These are phyloP conservation scores for Suillus occidentalis DNA, from an alignment of 768 basidiomycete genomes.

Conservation along the genomic window DNA sequence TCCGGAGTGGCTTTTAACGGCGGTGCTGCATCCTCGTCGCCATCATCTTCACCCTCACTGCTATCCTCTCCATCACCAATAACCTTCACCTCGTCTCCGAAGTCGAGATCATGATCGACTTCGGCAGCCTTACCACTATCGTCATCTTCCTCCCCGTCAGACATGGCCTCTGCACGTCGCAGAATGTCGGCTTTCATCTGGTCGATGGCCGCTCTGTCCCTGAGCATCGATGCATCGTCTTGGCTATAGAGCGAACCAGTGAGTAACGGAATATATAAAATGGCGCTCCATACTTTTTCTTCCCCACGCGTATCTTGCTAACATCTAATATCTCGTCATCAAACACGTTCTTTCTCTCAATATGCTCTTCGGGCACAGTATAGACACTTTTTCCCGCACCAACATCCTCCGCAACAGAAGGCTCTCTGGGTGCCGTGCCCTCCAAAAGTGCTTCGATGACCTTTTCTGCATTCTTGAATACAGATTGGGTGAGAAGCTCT, in stretches of 20 bases:
- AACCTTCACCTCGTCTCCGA: slow-evolving; percentile 51
- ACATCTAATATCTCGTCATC: slow-evolving; percentile 73
- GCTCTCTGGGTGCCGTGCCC: slow-evolving; percentile 55
- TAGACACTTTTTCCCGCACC: neutral
- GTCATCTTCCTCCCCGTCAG: slow-evolving; percentile 65
- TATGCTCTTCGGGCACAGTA: slow-evolving; percentile 13
- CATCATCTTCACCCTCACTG: slow-evolving; percentile 37
- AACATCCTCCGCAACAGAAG: slow-evolving; percentile 23
- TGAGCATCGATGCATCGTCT: slow-evolving; percentile 43
- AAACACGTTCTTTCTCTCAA: slow-evolving; percentile 70
- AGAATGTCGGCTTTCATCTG: slow-evolving; percentile 85
- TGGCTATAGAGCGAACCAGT: slow-evolving; percentile 34
- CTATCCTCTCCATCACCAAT: slow-evolving; percentile 59
- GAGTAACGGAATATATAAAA: slow-evolving; percentile 10
- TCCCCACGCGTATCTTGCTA: slow-evolving; percentile 58
- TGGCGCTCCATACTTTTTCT: slow-evolving; percentile 50
- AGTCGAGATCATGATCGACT: slow-evolving; percentile 55
- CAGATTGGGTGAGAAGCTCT: slow-evolving; percentile 50
- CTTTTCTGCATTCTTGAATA: slow-evolving; percentile 53
- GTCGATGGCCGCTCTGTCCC: slow-evolving; percentile 61
- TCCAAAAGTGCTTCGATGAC: slow-evolving; percentile 76
- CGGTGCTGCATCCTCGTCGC: slow-evolving; percentile 25
- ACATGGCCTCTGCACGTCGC: slow-evolving; percentile 67
- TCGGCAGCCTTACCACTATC: slow-evolving; percentile 26
- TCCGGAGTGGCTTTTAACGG: slow-evolving; percentile 41